phyloP scores from a whole-genome alignment of 2,329 filamentous ascomycete species.

The Fusarium penzigii region DNA sequence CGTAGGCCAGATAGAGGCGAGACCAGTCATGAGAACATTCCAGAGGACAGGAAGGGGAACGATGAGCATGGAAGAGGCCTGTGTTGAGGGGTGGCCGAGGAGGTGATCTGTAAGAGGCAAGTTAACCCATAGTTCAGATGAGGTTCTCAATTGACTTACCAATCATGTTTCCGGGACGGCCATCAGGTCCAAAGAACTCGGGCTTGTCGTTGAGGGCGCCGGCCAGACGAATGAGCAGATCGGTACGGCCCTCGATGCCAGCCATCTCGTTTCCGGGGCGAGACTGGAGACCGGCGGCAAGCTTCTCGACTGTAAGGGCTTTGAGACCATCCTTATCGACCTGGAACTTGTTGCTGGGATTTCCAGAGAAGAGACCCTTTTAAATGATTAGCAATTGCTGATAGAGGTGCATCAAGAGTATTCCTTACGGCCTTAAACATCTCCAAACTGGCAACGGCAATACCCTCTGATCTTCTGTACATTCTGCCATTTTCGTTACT shows the following conservation, averaged over 20 bases:
- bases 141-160: slow-evolving; percentile 53
- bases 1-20: slow-evolving; percentile 84
- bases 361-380: slow-evolving; percentile 81
- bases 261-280: slow-evolving; percentile 77
- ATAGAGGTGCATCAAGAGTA: neutral
- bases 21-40: slow-evolving; percentile 84
- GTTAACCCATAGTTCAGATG: slow-evolving; percentile 15
- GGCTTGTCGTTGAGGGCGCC: slow-evolving; percentile 73
- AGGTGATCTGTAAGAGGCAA: slow-evolving; percentile 71
- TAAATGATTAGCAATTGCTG: slow-evolving; percentile 17
- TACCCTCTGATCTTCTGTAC: slow-evolving; percentile 83
- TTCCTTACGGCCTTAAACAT: slow-evolving; percentile 79
- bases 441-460: slow-evolving; percentile 75
- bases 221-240: slow-evolving; percentile 73
- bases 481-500: slow-evolving; percentile 82
- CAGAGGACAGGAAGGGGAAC: slow-evolving; percentile 86
- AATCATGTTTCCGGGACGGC: slow-evolving; percentile 90
- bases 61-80: slow-evolving; percentile 85
- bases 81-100: slow-evolving; percentile 86
- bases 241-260: slow-evolving; percentile 81
- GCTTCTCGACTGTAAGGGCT: slow-evolving; percentile 69
- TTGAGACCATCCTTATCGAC: slow-evolving; percentile 83
- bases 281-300: slow-evolving; percentile 85
- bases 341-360: slow-evolving; percentile 77
- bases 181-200: slow-evolving; percentile 81